Evolutionary conservation across 2,329 filamentous ascomycete genomes (phyloP), one percentile per base, ranked within the genome.

Genomic region (Cladosporium oxysporum): DNA sequence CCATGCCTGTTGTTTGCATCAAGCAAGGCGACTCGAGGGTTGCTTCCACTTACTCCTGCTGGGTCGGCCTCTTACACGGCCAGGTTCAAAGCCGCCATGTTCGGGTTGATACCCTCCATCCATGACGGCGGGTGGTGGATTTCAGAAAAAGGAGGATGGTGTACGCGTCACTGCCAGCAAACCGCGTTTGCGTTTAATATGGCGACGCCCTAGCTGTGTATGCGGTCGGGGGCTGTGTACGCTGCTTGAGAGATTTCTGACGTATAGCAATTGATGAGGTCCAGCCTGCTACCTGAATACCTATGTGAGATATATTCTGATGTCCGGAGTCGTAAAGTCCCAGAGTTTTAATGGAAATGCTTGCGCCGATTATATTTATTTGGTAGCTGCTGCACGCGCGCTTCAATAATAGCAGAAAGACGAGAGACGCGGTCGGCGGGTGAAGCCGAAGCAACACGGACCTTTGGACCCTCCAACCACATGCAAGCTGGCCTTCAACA

Each of bases 51-150:
- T 37, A 68, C 67, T 50, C 63, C 67, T 57, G 64, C 64, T 72
- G 3, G 71, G 70, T 57, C 71, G 68, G n/a, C 71, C 70, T 52
- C 64, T 63, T 35, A 55, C 64, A 60, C 55, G 50, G 35, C 70
- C 69, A 14, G 67, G 67, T 28, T 74, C 71, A 59, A 69, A 71
- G 61, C 69, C 71, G 70, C 72, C 71, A 71, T 73, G 70, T 47
- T 70, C 67, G 18, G 50, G 67, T 50, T 68, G 67, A 61, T 57
- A 67, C 47, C 71, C 69, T 66, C 71, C 68, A 64, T 74, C 72
- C 72, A 74, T 74, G 67, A 66, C 68, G 69, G 67, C 70, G 59
- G 69, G 67, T 68, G 61, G 62, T 14, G 35, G 18, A 18, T 18
- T 37, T n/a, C 11, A 31, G 23, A 33, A 16, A 35, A 16, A 12